These are phyloP conservation scores for Pichia occidentalis DNA, from an alignment of 805 yeast genomes.

Conservation along the genomic window DNA sequence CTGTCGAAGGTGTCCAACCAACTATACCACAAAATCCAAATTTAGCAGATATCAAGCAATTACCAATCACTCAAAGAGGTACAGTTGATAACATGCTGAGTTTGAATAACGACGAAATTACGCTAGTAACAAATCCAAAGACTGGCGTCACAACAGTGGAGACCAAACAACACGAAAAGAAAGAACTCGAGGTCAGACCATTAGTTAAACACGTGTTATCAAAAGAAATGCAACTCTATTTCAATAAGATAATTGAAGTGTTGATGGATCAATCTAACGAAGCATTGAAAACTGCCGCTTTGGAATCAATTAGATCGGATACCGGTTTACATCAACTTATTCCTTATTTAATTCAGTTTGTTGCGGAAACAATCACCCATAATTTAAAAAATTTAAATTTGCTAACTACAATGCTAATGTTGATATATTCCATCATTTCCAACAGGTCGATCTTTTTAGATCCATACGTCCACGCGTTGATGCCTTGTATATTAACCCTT, in stretches of 20 bases:
- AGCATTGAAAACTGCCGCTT: constrained; percentile 66
- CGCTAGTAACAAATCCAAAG: constrained; percentile 24
- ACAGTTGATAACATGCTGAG: constrained; percentile 61
- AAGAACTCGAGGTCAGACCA: constrained; percentile 68
- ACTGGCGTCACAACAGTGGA: constrained; percentile 26
- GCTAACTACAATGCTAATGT: constrained; percentile 80
- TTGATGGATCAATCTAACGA: constrained; percentile 49
- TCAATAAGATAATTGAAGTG: constrained; percentile 82
- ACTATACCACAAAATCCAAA: constrained; percentile 95
- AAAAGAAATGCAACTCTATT: constrained; percentile 87
- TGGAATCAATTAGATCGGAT: constrained; percentile 78
- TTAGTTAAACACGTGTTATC: constrained; percentile 92
- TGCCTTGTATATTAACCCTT: constrained; percentile 93
- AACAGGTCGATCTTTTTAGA: constrained; percentile 84
- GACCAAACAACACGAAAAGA: constrained; percentile 28
- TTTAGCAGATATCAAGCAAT: constrained; percentile 64
- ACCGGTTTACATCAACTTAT: constrained; percentile 96
- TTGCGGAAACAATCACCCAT: constrained; percentile 90
- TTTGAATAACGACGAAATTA: constrained; percentile 41
- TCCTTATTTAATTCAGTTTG: constrained; percentile 93
- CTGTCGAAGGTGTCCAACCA: constrained; percentile 98
- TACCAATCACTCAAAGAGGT: constrained; percentile 78
- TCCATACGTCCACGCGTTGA: constrained; percentile 91
- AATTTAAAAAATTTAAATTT: constrained; percentile 67
- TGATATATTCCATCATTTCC: constrained; percentile 73